Conservation (phyloP, 805 yeast species). For the Dipodascus albidus region DNA sequence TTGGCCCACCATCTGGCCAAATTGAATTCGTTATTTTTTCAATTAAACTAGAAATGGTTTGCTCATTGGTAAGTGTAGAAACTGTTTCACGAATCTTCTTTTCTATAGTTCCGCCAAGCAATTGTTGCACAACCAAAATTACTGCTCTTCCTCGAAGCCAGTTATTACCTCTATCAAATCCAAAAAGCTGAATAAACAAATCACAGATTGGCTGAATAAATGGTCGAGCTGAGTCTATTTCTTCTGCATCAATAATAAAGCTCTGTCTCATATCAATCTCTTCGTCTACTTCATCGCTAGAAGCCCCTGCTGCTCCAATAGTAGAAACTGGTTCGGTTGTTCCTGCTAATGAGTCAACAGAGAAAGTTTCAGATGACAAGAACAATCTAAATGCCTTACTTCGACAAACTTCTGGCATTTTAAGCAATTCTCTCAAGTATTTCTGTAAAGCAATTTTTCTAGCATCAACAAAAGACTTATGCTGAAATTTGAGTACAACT, state of each 20-base stretch:
- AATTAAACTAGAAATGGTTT: constrained; percentile 10
- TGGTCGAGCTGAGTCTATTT: constrained; percentile 32
- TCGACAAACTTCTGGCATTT: constrained; percentile 59
- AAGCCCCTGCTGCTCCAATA: constrained; percentile 5
- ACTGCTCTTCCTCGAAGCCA: constrained; percentile 85
- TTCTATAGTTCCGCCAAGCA: constrained; percentile 82
- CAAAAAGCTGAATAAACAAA: constrained; percentile 56
- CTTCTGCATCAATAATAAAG: constrained; percentile 31
- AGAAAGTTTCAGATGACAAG: constrained; percentile 59
- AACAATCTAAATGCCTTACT: constrained; percentile 65
- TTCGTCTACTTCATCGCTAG: neutral
- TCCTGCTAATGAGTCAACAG: constrained; percentile 14
- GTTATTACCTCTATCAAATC: constrained; percentile 47
- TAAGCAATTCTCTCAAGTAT: constrained; percentile 47
- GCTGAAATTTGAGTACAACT: constrained; percentile 62
- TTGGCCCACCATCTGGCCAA: constrained; percentile 43
- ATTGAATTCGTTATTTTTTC: constrained; percentile 22
- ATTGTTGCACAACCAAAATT: constrained; percentile 68
- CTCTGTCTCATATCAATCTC: constrained; percentile 4
- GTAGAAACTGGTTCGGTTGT: constrained; percentile 2
- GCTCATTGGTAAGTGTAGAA: constrained; percentile 24
- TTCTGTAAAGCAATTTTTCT: constrained; percentile 50
- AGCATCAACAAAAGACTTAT: constrained; percentile 46
- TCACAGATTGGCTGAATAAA: constrained; percentile 80
- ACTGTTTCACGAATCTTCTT: constrained; percentile 35